Evolutionary conservation across 106 monocot genomes (phyloP).

Genomic region (Hemerocallis citrina): DNA sequence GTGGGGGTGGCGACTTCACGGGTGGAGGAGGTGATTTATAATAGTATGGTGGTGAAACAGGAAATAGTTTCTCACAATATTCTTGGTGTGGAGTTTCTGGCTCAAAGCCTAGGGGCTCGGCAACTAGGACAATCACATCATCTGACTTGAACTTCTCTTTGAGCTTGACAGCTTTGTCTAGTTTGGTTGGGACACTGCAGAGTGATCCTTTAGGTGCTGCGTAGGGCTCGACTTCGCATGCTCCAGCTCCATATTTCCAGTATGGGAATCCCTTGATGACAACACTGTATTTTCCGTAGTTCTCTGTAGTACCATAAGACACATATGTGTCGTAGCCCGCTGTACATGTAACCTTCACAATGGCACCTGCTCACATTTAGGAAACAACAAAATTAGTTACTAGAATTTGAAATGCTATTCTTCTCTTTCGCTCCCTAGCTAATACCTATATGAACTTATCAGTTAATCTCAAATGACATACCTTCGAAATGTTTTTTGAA

Average conservation of each 20-base stretch:
- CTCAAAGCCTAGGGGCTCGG: conserved; percentile 34
- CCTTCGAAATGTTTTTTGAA: conserved; percentile 48
- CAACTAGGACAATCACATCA: conserved; percentile 17
- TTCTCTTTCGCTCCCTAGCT: neutral
- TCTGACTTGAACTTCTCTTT: conserved; percentile 17
- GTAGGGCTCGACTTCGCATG: conserved; percentile 31
- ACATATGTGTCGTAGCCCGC: conserved; percentile 20
- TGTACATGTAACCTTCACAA: conserved; percentile 46
- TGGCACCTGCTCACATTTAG: conserved; percentile 21
- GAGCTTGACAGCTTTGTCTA: conserved; percentile 28
- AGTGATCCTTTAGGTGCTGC: conserved; percentile 38
- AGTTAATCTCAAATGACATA: neutral
- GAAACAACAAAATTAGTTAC: neutral
- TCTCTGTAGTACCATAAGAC: conserved; percentile 30
- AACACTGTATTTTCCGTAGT: conserved; percentile 34
- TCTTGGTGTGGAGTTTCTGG: conserved; percentile 20
- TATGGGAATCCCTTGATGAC: conserved; percentile 23
- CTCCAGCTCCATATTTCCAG: conserved; percentile 29
- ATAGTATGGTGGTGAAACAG: conserved; percentile 7
- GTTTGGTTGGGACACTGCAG: conserved; percentile 37
- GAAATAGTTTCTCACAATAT: conserved; percentile 24
- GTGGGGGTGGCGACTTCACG: too few relatives aligned
- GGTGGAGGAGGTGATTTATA: conserved; percentile 19
- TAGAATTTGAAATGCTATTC: neutral
- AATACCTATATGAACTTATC: neutral